Evolutionary conservation across 352 stramenopile genomes (phyloP).

Genomic region (Pseudoperonospora humuli): DNA sequence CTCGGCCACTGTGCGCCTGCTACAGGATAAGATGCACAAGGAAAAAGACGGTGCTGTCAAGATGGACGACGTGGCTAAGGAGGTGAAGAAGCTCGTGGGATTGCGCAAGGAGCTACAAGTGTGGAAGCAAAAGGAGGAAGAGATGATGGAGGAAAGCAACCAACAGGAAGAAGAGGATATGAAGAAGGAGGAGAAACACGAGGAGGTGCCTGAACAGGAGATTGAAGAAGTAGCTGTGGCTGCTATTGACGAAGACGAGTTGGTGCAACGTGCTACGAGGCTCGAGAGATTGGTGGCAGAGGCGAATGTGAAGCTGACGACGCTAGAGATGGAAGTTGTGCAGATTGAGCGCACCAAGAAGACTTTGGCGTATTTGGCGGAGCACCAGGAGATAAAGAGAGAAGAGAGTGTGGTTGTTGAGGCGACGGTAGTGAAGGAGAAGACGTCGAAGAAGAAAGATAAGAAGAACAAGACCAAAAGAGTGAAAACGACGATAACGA

Average conservation of each 20-base stretch:
- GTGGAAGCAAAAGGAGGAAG: slow-evolving; percentile 36
- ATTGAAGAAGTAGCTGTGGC: too few species aligned
- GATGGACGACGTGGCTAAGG: slow-evolving; percentile 40
- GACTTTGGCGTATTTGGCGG: slow-evolving; percentile 23
- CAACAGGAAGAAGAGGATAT: slow-evolving; percentile 17
- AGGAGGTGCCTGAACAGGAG: slow-evolving; percentile 7
- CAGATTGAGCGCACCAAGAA: slow-evolving; percentile 35
- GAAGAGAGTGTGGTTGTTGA: slow-evolving; percentile 8
- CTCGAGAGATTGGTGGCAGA: slow-evolving; percentile 15
- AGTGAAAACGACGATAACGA: slow-evolving; percentile 1
- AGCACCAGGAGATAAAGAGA: slow-evolving; percentile 14
- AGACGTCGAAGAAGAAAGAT: slow-evolving; percentile 23
- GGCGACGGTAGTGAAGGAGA: slow-evolving; percentile 16
- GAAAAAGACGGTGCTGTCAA: slow-evolving; percentile 24
- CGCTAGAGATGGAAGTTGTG: slow-evolving; percentile 27
- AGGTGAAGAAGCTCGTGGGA: slow-evolving; percentile 50
- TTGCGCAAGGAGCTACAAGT: slow-evolving; percentile 65
- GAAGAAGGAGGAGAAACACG: slow-evolving; percentile 2
- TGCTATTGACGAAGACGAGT: slow-evolving; percentile 10
- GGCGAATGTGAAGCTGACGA: slow-evolving; percentile 21
- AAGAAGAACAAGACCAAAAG: slow-evolving; percentile 6
- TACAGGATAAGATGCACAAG: slow-evolving; percentile 53
- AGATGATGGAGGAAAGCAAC: slow-evolving; percentile 13
- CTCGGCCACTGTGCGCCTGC: slow-evolving; percentile 38
- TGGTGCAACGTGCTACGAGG: slow-evolving; percentile 8